Conservation (phyloP, 2,329 filamentous ascomycete genomes). For the Epichloe baconii region DNA sequence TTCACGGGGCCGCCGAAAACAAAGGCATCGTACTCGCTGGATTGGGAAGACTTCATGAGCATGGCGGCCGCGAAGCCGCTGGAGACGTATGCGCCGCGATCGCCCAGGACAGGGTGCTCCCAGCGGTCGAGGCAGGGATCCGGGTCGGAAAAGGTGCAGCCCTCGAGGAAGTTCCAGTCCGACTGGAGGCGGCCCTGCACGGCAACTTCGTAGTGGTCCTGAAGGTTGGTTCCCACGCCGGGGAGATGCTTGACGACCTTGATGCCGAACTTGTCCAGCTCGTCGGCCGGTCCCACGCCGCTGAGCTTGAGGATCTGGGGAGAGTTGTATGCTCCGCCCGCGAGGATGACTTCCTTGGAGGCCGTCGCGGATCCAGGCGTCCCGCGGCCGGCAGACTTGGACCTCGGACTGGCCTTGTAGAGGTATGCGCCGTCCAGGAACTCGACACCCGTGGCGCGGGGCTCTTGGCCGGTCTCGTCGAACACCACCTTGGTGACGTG, state of each 20-base stretch:
- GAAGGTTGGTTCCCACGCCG: conserved; percentile 45
- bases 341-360: conserved; percentile 32
- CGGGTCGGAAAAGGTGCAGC: conserved; percentile 17
- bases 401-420: conserved; percentile 30
- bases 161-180: conserved; percentile 6
- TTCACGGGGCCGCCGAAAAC: conserved; percentile 16
- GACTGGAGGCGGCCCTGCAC: conserved; percentile 9
- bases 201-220: conserved; percentile 17
- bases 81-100: conserved; percentile 13
- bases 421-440: conserved; percentile 26
- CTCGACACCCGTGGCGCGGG: conserved; percentile 29
- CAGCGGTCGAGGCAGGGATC: conserved; percentile 25
- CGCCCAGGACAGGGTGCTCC: conserved; percentile 6
- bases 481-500: conserved; percentile 25
- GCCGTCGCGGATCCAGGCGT: conserved; percentile 17
- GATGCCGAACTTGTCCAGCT: conserved; percentile 31
- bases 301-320: conserved; percentile 34
- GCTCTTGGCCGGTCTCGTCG: conserved; percentile 13
- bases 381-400: conserved; percentile 12
- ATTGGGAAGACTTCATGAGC: conserved; percentile 16
- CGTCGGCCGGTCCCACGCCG: conserved; percentile 28
- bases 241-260: conserved; percentile 41
- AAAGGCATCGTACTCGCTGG: conserved; percentile 17
- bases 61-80: conserved; percentile 13
- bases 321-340: conserved; percentile 33